Conservation (phyloP, 208 protist species). For the Trypanosoma lewisi region DNA sequence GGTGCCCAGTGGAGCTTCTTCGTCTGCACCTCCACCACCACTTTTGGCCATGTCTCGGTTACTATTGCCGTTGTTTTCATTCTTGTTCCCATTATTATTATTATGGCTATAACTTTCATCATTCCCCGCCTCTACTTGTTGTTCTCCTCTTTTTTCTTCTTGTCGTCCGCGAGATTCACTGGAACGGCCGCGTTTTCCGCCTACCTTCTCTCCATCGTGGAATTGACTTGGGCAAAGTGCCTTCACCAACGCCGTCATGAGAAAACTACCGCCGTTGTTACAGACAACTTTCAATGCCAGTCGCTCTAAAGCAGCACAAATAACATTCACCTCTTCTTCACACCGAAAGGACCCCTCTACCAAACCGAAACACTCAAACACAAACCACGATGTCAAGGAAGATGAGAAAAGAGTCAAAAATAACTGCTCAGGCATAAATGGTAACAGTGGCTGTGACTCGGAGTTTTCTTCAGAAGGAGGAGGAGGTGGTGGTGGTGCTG, state of each 20-base stretch:
- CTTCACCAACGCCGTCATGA: conserved; percentile 46
- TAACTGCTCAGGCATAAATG: conserved; percentile 30
- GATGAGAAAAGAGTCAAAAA: conserved; percentile 60
- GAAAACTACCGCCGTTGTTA: conserved; percentile 60
- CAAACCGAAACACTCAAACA: conserved; percentile 64
- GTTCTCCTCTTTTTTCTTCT: too few species aligned
- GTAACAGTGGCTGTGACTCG: neutral
- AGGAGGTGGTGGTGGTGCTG: conserved; percentile 6
- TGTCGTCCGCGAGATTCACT: neutral
- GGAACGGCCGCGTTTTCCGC: conserved; percentile 20
- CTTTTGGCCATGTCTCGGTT: neutral
- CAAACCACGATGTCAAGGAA: conserved; percentile 43
- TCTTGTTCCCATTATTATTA: neutral
- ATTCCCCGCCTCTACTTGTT: too few species aligned
- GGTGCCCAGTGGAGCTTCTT: conserved; percentile 6
- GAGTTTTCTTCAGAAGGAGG: neutral
- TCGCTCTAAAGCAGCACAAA: conserved; percentile 56
- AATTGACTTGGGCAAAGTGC: conserved; percentile 44
- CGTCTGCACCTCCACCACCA: neutral
- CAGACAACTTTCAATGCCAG: conserved; percentile 59
- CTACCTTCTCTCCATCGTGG: conserved; percentile 15
- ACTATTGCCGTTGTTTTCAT: conserved; percentile 6
- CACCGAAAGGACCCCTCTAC: conserved; percentile 22
- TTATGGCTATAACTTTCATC: conserved; percentile 40
- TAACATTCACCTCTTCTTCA: conserved; percentile 49